phyloP scores from a whole-genome alignment of 164 flowering plant species.

The Stephania yunnanensis region DNA sequence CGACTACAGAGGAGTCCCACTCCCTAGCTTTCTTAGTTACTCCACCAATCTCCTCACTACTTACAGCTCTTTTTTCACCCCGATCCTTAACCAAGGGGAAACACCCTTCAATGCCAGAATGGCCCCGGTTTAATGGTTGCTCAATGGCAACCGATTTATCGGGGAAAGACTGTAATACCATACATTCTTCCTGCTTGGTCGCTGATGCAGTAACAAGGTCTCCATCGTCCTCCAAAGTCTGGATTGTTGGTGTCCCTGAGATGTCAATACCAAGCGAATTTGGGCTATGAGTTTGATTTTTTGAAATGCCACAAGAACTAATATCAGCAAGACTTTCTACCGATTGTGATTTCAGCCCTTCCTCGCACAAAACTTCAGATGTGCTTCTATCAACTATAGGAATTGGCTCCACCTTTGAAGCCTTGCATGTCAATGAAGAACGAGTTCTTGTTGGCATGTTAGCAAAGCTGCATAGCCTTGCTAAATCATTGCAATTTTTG shows the following conservation, averaged over 20 bases:
- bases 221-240: constrained; percentile 22
- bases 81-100: constrained; percentile 32
- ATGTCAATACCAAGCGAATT: constrained; percentile 21
- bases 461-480: constrained; percentile 37
- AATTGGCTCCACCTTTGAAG: constrained; percentile 27
- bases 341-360: constrained; percentile 16
- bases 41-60: constrained; percentile 27
- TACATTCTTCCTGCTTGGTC: constrained; percentile 24
- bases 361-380: constrained; percentile 17
- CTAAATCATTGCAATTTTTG: constrained; percentile 36
- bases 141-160: constrained; percentile 26
- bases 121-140: constrained; percentile 30
- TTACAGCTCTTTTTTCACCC: constrained; percentile 53
- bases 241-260: constrained; percentile 17
- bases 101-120: constrained; percentile 30
- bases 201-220: constrained; percentile 21
- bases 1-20: constrained; percentile 37
- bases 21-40: constrained; percentile 53
- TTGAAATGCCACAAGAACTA: constrained; percentile 22
- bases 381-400: constrained; percentile 18
- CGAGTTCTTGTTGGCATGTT: constrained; percentile 64
- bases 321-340: constrained; percentile 22
- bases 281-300: constrained; percentile 21
- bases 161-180: constrained; percentile 36
- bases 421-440: constrained; percentile 39